phyloP scores from a whole-genome alignment of 1,139 yeast species.

The Saccharomyces uvarum region DNA sequence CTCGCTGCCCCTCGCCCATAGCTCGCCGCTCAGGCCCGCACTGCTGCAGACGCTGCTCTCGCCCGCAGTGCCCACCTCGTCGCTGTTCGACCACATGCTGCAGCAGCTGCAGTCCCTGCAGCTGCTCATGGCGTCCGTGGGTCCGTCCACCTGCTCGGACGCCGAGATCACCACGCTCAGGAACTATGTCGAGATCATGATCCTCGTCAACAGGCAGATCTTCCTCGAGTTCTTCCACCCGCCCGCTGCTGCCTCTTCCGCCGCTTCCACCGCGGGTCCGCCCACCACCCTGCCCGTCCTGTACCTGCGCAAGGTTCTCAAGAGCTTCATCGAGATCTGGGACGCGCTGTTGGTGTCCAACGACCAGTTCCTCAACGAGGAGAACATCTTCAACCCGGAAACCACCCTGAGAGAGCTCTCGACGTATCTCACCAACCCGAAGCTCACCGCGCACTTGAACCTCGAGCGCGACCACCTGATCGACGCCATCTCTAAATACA shows the following conservation, averaged over 20 bases:
- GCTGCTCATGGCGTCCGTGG: not conserved
- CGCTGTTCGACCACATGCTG: not conserved
- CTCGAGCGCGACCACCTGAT: slow-evolving; percentile 35
- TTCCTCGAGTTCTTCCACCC: slow-evolving; percentile 34
- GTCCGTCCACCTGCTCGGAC: not conserved
- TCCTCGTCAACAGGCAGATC: slow-evolving; percentile 33
- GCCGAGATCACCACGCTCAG: not conserved
- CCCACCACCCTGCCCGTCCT: slow-evolving; percentile 19
- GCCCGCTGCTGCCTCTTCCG: not conserved
- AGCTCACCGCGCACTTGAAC: slow-evolving; percentile 1
- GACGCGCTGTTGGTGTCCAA: slow-evolving; percentile 33
- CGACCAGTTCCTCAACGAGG: slow-evolving; percentile 10
- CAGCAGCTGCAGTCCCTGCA: not conserved
- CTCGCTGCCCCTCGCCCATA: not conserved
- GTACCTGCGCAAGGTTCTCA: slow-evolving; percentile 36
- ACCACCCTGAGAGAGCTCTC: slow-evolving; percentile 23
- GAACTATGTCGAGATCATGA: slow-evolving; percentile 25
- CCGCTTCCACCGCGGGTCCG: not conserved
- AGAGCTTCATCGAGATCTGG: slow-evolving; percentile 32
- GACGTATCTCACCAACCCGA: slow-evolving; percentile 25
- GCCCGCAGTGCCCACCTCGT: not conserved
- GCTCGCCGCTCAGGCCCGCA: not conserved
- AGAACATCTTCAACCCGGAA: slow-evolving; percentile 24
- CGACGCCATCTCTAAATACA: slow-evolving; percentile 38
- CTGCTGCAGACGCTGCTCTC: not conserved